A percentile compares a stretch with the other conserved stretches of the same genome.
These are phyloP conservation scores for Salix dunnii DNA, from an alignment of 345 rosid species.

Conservation along the genomic window DNA sequence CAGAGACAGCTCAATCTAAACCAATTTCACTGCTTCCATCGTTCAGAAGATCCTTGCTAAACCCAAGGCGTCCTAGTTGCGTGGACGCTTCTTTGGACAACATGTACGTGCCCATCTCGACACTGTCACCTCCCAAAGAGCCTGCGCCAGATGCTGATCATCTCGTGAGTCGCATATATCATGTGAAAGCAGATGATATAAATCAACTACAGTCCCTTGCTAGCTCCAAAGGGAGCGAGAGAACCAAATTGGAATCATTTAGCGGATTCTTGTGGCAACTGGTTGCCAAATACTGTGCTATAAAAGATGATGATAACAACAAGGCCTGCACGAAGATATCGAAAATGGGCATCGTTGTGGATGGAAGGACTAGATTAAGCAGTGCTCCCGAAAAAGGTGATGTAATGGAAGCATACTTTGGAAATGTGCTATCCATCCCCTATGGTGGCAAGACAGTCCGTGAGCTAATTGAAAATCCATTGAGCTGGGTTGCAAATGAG, in stretches of 20 bases:
- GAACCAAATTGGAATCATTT: constrained; percentile 63
- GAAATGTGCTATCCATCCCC: constrained; percentile 69
- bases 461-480: constrained; percentile 41
- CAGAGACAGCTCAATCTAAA: constrained; percentile 45
- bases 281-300: constrained; percentile 35
- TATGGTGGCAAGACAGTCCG: constrained; percentile 36
- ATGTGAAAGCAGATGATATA: constrained; percentile 35
- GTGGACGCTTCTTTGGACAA: constrained; percentile 38
- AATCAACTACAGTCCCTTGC: constrained; percentile 42
- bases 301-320: background rate
- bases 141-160: constrained; percentile 3
- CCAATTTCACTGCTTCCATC: constrained; percentile 45
- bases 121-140: constrained; percentile 44
- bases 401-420: constrained; percentile 41
- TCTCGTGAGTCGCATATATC: constrained; percentile 57
- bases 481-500: constrained; percentile 50
- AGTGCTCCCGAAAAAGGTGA: background rate
- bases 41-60: constrained; percentile 54
- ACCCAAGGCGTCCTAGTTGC: constrained; percentile 45
- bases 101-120: constrained; percentile 47
- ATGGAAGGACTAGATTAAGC: constrained; percentile 53
- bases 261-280: constrained; percentile 70
- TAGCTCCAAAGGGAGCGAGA: constrained; percentile 24
- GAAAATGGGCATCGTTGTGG: constrained; percentile 64
- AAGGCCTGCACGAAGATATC: constrained; percentile 6